Evolutionary conservation across 768 basidiomycete species (phyloP), one percentile per base, ranked within the genome.

Genomic region (Russula brevipes): DNA sequence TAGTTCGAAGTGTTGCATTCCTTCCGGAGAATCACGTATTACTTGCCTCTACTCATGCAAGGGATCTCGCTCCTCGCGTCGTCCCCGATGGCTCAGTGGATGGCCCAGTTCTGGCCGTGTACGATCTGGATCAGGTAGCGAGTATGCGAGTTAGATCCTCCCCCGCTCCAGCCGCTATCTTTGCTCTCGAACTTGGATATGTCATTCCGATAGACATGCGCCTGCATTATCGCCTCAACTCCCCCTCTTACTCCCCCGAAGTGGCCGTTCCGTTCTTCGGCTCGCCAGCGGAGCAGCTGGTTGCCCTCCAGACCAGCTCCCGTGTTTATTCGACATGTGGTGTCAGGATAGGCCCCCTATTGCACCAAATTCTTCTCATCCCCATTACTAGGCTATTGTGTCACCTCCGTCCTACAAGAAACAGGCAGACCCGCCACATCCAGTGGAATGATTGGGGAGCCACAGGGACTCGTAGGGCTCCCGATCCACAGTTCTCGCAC

Each of bases 371-470:
- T 19, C 42, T 58, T 38, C 35, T 63, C n/a, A 46, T 63, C 11
- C 61, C 61, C 17, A 39, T 63, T 9, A 30, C 47, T 16, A 46
- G 5, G 35, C 36, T 57, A 8, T 30, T 57, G 30, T 19, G 38
- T 31, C 36, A 58, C 16, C 3, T 63, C 4, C 5, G 36, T 38
- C 0, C 44, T 19, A 17, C 44, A 4, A 36, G 7, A 30, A 57
- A 5, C 11, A 9, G 8, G 10, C 42, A 4, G 30, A 57, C 61
- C 12, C 36, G 44, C 11, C 53, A 53, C 61, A 19, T 63, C 56
- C 51, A 4, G 11, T 63, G 61, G 61, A 8, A 58, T 4, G 44
- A 57, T n/a, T 63, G 56, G 61, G 61, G 50, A 39, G 6, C 44
- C 4, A 46, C 38, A 7, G 44, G 36, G n/a, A 24, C 30, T 41